Evolutionary conservation across 1,139 yeast species (phyloP), one percentile per base, ranked within the genome.

Genomic region (Eremothecium gossypii): DNA sequence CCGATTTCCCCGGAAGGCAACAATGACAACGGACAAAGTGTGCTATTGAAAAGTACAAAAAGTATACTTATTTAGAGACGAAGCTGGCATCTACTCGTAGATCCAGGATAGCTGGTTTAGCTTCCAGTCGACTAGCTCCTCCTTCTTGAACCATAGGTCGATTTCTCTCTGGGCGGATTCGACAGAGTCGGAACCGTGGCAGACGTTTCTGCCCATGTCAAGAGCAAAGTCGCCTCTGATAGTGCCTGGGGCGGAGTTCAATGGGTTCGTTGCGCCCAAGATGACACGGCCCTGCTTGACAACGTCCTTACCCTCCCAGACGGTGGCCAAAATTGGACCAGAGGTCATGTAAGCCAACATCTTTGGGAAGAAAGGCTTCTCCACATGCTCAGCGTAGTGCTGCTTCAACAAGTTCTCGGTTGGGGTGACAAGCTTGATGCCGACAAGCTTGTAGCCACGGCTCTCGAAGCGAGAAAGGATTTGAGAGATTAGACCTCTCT

Each of bases 291-390:
- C 98, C 71, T 85, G 95, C 77, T 87, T 87, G 70, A 93, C 98
- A 68, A 81, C 98, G 66, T 91, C 96, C 78, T 89, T 91, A 73
- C 99, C 99, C 74, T 93, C 97, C 98, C 98, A 93, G 61, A 89
- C 97, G 67, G 96, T 93, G 61, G 98, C 98, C 63, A 91, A 79
- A 60, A 93, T 85, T 67, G 99, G 99, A 61, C 99, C 98, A 53
- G 96, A 86, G 68, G 77, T 76, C 99, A 93, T 91, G 87, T 89
- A 89, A 59, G 87, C 76, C 66, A 86, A 77, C 71, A 91, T 77
- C 54, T 86, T 78, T 67, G 97, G 96, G 93, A 89, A 91, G 77
- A 91, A 91, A 64, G 97, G 95, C 79, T 91, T 91, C 65, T 77
- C 71, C 69, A 83, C 91, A 70, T 91, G 85, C 74, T 91, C 98